These are phyloP conservation scores for Pyrenochaeta sp. DNA, from an alignment of 2,329 filamentous ascomycete genomes.

Conservation along the genomic window DNA sequence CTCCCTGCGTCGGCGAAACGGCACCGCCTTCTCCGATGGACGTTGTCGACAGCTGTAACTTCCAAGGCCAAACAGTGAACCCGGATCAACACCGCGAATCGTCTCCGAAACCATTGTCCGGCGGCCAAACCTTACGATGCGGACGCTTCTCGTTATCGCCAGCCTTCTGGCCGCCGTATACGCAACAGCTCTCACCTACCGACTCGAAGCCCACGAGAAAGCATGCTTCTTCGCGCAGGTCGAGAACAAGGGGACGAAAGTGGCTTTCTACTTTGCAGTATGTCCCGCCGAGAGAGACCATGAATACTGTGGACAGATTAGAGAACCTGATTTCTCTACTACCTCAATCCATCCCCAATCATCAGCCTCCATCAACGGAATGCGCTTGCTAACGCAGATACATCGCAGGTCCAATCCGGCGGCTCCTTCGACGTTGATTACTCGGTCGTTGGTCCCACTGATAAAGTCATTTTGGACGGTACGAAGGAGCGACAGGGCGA, in stretches of 20 bases:
- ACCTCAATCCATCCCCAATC: not conserved
- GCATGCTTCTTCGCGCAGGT: conserved; percentile 92
- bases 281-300: conserved; percentile 36
- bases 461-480: conserved; percentile 83
- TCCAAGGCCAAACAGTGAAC: conserved; percentile 13
- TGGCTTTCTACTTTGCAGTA: conserved; percentile 99
- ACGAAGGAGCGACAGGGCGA: conserved; percentile 94
- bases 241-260: conserved; percentile 81
- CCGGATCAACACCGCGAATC: conserved; percentile 17
- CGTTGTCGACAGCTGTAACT: conserved; percentile 45
- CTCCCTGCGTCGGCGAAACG: conserved; percentile 30
- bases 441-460: conserved; percentile 80
- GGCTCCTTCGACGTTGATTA: conserved; percentile 98
- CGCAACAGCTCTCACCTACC: conserved; percentile 94
- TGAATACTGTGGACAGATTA: not conserved
- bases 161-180: conserved; percentile 75
- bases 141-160: conserved; percentile 40
- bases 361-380: not conserved
- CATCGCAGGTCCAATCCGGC: conserved; percentile 87
- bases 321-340: not conserved
- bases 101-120: not conserved
- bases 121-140: conserved; percentile 37
- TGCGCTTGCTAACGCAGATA: not conserved
- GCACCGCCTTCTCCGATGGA: conserved; percentile 21
- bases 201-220: conserved; percentile 87